These are phyloP conservation scores for Lycium ferocissimum DNA, from an alignment of 257 asterid species.

Conservation along the genomic window DNA sequence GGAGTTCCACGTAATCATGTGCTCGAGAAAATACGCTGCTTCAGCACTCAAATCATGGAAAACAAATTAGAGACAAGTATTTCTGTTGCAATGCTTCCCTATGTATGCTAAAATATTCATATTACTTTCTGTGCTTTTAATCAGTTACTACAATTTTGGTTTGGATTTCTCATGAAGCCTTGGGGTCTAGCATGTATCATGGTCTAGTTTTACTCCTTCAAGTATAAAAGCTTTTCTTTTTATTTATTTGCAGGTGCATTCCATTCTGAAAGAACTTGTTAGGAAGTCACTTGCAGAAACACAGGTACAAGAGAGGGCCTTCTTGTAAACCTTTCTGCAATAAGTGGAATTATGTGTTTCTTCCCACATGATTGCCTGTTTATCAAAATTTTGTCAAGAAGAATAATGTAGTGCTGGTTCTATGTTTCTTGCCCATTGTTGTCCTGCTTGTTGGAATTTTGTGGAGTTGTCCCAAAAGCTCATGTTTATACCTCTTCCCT, in stretches of 20 bases:
- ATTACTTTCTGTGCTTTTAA: not conserved
- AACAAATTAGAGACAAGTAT: not conserved
- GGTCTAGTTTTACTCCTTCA: not conserved
- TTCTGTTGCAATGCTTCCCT: not conserved
- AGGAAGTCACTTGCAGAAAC: slow-evolving; percentile 87
- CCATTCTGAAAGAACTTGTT: slow-evolving; percentile 88
- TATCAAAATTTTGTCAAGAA: not conserved
- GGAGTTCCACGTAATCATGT: too few relatives aligned
- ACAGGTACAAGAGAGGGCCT: slow-evolving; percentile 54
- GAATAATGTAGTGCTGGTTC: too few relatives aligned
- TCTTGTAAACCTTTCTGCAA: not conserved
- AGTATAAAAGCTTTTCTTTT: not conserved
- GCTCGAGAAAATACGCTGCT: too few relatives aligned
- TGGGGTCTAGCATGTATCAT: not conserved
- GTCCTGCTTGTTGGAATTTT: too few relatives aligned
- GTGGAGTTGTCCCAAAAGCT: too few relatives aligned
- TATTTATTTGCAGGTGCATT: slow-evolving; percentile 68
- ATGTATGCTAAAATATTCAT: not conserved
- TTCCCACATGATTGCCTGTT: not conserved
- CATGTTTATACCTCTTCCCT: too few relatives aligned
- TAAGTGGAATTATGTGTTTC: not conserved
- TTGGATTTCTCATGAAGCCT: not conserved
- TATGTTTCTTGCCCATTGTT: too few relatives aligned
- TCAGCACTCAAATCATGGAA: too few relatives aligned
- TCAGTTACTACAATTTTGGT: not conserved